Evolutionary conservation across 1,284 basidiomycete genomes (phyloP).

Genomic region (Quambalaria eucalypti): DNA sequence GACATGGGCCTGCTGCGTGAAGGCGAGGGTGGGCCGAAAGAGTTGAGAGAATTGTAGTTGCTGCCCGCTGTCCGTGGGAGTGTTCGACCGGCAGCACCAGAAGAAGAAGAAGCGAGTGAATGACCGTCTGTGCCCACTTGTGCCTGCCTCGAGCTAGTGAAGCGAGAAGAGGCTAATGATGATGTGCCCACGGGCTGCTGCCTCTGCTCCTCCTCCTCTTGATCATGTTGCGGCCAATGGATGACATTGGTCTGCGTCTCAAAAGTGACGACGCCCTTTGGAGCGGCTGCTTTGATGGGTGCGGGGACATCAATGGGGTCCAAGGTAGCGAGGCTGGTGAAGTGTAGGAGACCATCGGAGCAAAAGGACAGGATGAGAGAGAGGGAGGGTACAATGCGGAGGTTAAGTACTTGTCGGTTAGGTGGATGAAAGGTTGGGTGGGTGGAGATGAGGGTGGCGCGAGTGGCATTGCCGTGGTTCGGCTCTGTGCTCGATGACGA

Average conservation of each 20-base stretch:
- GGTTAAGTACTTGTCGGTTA: neutral
- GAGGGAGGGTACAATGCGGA: neutral
- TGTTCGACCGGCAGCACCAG: neutral
- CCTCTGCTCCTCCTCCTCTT: no score
- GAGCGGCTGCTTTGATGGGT: slow-evolving; percentile 26
- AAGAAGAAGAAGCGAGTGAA: no score
- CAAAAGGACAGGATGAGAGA: slow-evolving; percentile 1
- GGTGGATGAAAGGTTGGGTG: neutral
- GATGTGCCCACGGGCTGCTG: neutral
- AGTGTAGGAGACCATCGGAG: neutral
- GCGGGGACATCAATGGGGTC: neutral
- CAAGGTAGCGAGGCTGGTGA: neutral
- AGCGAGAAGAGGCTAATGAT: no score
- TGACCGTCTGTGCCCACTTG: slow-evolving; percentile 1
- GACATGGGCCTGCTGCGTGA: slow-evolving; percentile 7
- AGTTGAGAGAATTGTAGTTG: neutral
- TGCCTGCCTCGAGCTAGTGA: neutral
- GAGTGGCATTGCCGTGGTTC: neutral
- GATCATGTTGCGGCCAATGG: neutral
- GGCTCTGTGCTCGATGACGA: slow-evolving; percentile 53
- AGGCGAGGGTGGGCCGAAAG: no score
- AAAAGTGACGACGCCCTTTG: slow-evolving; percentile 72
- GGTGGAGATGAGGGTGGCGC: neutral
- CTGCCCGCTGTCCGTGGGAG: neutral
- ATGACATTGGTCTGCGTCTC: slow-evolving; percentile 60